Evolutionary conservation across 345 rosid species (phyloP), one percentile per base, ranked within the genome.

Genomic region (Eucalyptus viminalis): DNA sequence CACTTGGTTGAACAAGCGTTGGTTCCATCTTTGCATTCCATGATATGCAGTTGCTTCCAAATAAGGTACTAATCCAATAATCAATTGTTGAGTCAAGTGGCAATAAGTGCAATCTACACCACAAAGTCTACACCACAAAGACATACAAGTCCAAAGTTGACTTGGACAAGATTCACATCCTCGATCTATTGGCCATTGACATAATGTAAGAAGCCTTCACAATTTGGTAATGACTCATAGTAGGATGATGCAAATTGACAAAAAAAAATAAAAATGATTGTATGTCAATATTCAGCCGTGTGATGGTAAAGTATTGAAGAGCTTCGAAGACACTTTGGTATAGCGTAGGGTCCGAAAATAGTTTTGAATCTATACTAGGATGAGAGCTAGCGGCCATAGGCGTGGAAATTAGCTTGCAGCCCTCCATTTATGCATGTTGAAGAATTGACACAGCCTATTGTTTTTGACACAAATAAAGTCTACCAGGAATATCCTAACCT

Each of bases 231-330:
- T 27, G 67, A 60, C n/a, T 60, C 31, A 4, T 54, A 1, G 10
- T 19, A 54, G 22, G 24, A 10, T 54, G 24, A 60, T 60, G 67
- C 31, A 60, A 60, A 60, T 12, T 60, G 67, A 60, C 15, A 22
- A 9, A 54, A 22, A 51, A 2, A 51, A 21, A 4, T 34, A 53
- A 2, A 53, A 53, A 49, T 3, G 37, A 37, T 37, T 37, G 40
- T 37, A 37, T 37, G 40, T 37, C 5, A 37, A 60, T 25, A 60
- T 60, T 29, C 15, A 27, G 31, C 31, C 8, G 8, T 3, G 16
- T 6, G 31, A 60, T 27, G 31, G 4, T 0, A 60, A 6, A 29
- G n/a, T 60, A 60, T 25, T 60, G 0, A 27, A 60, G 31, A 6
- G 31, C 67, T 12, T 27, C 0, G 4, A 60, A 3, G 67, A 60